Conservation (phyloP, 129 eudicot species). For the Tagetes patula region DNA sequence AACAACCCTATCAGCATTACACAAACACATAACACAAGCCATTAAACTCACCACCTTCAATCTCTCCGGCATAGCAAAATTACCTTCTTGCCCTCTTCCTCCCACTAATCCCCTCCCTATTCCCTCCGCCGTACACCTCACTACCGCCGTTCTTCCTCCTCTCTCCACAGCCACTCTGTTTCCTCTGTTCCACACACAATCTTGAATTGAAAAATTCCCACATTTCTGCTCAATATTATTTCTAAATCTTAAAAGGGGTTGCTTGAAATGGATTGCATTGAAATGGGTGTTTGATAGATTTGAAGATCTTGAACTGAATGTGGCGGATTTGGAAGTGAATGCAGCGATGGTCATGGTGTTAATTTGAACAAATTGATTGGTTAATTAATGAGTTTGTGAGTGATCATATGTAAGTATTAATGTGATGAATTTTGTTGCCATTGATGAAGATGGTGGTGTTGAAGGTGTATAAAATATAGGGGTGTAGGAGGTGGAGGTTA, state of each 20-base stretch:
- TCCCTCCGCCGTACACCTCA: conserved; percentile 81
- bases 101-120: conserved; percentile 56
- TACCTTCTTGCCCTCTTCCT: conserved; percentile 47
- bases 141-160: conserved; percentile 21
- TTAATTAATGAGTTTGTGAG: not conserved
- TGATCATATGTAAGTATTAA: not conserved
- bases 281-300: conserved; percentile 32
- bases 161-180: conserved; percentile 23
- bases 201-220: conserved; percentile 34
- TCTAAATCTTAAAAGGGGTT: conserved; percentile 39
- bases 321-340: conserved; percentile 26
- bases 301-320: conserved; percentile 33
- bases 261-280: conserved; percentile 33
- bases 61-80: conserved; percentile 57
- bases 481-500: conserved; percentile 19
- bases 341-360: conserved; percentile 38
- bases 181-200: conserved; percentile 29
- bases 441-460: conserved; percentile 36
- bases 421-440: conserved; percentile 20
- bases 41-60: conserved; percentile 84
- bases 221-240: conserved; percentile 28
- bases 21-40: conserved; percentile 88
- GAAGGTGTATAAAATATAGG: conserved; percentile 19
- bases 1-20: conserved; percentile 94
- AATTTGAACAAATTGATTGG: not conserved